A percentile compares a stretch with the other conserved stretches of the same genome.
Evolutionary conservation across 345 rosid species (phyloP).

Genomic region (Eucalyptus pumila): DNA sequence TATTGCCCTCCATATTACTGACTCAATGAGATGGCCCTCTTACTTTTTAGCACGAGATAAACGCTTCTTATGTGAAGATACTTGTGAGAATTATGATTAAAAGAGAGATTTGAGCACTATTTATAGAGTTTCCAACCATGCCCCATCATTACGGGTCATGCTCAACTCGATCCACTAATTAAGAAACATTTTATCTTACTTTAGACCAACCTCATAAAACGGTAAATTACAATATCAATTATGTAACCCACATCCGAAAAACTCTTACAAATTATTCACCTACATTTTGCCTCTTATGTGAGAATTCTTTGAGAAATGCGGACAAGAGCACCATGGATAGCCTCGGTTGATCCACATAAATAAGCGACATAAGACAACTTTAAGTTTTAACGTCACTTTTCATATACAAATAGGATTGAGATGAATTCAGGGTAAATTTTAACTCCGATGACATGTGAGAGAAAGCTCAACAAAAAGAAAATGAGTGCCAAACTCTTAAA

Average conservation of each 20-base stretch:
- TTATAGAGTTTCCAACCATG: too few relatives aligned
- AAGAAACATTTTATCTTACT: too few relatives aligned
- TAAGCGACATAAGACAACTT: neutral
- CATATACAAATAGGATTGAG: neutral
- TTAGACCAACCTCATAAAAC: too few relatives aligned
- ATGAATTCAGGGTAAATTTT: neutral
- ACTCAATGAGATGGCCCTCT: too few relatives aligned
- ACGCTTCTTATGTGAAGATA: too few relatives aligned
- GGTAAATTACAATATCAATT: too few relatives aligned
- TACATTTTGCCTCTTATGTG: neutral
- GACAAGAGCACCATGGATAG: neutral
- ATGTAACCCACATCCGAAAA: too few relatives aligned
- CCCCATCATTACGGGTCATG: fast-evolving
- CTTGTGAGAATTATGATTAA: too few relatives aligned
- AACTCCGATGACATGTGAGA: neutral
- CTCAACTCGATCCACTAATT: fast-evolving
- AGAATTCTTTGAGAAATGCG: neutral
- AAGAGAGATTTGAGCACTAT: too few relatives aligned
- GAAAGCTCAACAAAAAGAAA: neutral
- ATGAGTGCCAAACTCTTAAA: neutral
- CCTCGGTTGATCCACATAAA: neutral
- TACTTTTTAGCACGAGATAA: fast-evolving
- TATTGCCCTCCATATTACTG: fast-evolving
- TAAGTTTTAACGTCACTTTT: neutral
- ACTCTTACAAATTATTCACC: neutral